A percentile compares a stretch with the other conserved stretches of the same genome.
These are phyloP conservation scores for Solanum peruvianum DNA, from an alignment of 257 asterid species.

Conservation along the genomic window DNA sequence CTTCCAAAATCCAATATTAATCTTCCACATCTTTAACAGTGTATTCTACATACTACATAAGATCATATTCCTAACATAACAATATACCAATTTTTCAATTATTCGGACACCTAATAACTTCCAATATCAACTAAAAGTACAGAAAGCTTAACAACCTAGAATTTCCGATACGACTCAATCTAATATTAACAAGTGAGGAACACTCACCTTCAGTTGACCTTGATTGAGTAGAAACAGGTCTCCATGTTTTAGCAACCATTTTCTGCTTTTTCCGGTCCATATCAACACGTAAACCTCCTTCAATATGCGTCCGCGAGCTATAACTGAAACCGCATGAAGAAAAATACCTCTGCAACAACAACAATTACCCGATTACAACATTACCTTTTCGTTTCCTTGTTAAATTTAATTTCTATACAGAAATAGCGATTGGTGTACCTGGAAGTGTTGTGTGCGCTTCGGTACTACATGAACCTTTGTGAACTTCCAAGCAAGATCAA, in stretches of 20 bases:
- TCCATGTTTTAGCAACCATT: slow-evolving; percentile 33
- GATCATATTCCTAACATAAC: not conserved
- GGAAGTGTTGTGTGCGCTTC: slow-evolving; percentile 16
- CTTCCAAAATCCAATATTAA: not conserved
- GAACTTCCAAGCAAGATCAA: slow-evolving; percentile 14
- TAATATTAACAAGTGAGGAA: not conserved
- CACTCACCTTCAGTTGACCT: slow-evolving; percentile 20
- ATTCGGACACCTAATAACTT: not conserved
- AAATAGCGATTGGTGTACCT: slow-evolving; percentile 15
- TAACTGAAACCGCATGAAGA: slow-evolving; percentile 20
- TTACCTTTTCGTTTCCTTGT: not conserved
- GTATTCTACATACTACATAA: not conserved
- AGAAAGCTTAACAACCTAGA: not conserved
- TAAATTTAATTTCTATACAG: not conserved
- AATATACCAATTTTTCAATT: not conserved
- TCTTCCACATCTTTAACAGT: not conserved
- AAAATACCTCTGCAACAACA: slow-evolving; percentile 9
- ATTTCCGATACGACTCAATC: not conserved
- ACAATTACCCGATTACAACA: not conserved
- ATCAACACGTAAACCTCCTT: slow-evolving; percentile 10
- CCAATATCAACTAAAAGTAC: not conserved
- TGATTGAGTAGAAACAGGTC: slow-evolving; percentile 45
- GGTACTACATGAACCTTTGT: slow-evolving; percentile 7
- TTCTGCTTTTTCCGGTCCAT: slow-evolving; percentile 18
- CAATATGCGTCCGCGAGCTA: slow-evolving; percentile 17